Evolutionary conservation across 1,284 basidiomycete genomes (phyloP).

Genomic region (Ganoderma lingzhi): DNA sequence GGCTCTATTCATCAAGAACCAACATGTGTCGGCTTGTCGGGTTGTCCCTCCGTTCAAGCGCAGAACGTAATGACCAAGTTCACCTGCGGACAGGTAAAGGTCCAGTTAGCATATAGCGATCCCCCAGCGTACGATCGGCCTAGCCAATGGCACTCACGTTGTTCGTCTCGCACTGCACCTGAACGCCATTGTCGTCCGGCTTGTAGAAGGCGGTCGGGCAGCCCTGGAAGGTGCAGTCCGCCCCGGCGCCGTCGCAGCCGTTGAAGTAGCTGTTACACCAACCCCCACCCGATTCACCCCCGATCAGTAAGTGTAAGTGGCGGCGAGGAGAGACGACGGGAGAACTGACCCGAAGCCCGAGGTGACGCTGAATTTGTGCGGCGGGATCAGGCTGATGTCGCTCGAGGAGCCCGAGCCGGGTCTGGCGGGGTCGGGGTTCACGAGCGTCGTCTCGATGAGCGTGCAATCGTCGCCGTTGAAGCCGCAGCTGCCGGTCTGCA

Average conservation of each 20-base stretch:
- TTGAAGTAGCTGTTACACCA: conserved; percentile 34
- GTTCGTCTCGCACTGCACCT: conserved; percentile 45
- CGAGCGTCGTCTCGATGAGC: conserved; percentile 52
- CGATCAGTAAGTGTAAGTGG: too few relatives aligned
- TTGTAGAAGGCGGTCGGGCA: conserved; percentile 50
- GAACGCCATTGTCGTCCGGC: conserved; percentile 49
- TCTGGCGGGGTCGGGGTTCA: conserved; percentile 47
- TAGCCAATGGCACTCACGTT: conserved; percentile 29
- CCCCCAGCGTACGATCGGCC: too few relatives aligned
- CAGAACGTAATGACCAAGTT: conserved; percentile 47
- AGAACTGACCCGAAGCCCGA: conserved; percentile 34
- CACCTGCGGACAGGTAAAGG: conserved; percentile 29
- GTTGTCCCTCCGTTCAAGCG: conserved; percentile 2
- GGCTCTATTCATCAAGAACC: not conserved
- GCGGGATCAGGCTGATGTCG: conserved; percentile 54
- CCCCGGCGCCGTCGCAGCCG: conserved; percentile 45
- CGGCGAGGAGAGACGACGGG: not conserved
- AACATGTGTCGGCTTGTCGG: not conserved
- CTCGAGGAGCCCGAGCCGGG: conserved; percentile 50
- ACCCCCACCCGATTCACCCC: not conserved
- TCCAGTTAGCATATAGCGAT: not conserved
- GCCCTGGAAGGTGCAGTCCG: conserved; percentile 25
- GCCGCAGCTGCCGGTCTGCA: conserved; percentile 45
- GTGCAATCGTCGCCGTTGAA: conserved; percentile 54
- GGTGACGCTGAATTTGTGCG: conserved; percentile 45